Conservation (phyloP, 2,329 filamentous ascomycete species). For the Paecilomyces variotii region DNA sequence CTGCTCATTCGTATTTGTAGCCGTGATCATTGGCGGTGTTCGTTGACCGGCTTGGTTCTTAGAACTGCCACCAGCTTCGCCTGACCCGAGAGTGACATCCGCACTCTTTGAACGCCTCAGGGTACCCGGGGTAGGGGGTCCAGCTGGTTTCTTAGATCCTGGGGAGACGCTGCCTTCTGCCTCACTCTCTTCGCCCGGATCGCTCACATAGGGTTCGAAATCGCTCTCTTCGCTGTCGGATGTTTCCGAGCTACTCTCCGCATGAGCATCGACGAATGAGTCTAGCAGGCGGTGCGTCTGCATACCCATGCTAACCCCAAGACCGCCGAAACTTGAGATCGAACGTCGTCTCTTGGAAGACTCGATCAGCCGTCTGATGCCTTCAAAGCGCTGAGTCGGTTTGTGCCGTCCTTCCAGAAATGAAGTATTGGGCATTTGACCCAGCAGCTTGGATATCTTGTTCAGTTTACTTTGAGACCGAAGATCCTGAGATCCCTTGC, state of each 20-base stretch:
- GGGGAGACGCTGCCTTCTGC: slow-evolving; percentile 5
- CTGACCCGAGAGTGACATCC: background rate
- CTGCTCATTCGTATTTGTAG: background rate
- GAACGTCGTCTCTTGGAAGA: slow-evolving; percentile 49
- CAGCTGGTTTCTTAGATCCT: background rate
- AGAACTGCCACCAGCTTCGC: background rate
- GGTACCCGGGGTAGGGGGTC: background rate
- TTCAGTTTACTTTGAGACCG: slow-evolving; percentile 10
- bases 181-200: slow-evolving; percentile 23
- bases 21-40: background rate
- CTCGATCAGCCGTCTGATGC: slow-evolving; percentile 55
- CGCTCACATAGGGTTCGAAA: slow-evolving; percentile 33
- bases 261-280: slow-evolving; percentile 48
- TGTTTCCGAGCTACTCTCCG: slow-evolving; percentile 40
- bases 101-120: background rate
- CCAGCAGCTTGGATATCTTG: slow-evolving; percentile 25
- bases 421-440: slow-evolving; percentile 36
- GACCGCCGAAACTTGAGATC: slow-evolving; percentile 38
- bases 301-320: slow-evolving; percentile 64
- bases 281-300: slow-evolving; percentile 64
- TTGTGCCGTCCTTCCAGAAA: slow-evolving; percentile 44
- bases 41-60: background rate
- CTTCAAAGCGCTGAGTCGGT: slow-evolving; percentile 44
- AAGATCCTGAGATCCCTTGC: slow-evolving; percentile 15
- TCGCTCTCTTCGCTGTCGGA: slow-evolving; percentile 33